Conservation (phyloP, 2,329 filamentous ascomycete genomes). For the Colletotrichum coccodes region DNA sequence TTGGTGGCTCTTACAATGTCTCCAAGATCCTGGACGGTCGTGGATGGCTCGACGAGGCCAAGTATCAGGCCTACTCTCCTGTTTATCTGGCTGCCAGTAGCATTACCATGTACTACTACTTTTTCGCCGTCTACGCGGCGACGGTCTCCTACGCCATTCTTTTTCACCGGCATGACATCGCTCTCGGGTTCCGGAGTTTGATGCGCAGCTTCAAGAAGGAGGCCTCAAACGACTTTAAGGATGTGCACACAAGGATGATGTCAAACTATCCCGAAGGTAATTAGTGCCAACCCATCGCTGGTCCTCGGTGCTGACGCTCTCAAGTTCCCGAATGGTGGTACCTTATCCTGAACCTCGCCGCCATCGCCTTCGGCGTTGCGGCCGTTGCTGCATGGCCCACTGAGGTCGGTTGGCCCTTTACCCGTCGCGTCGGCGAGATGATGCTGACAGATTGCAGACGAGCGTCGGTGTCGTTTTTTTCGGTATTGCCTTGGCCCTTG, state of each 20-base stretch:
- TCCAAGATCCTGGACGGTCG: constrained; percentile 42
- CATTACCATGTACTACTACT: constrained; percentile 47
- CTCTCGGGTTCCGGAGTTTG: constrained; percentile 46
- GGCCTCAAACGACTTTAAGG: constrained; percentile 38
- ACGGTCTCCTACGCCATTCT: constrained; percentile 51
- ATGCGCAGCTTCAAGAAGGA: constrained; percentile 41
- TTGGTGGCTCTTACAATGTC: constrained; percentile 49
- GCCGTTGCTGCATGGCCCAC: constrained; percentile 52
- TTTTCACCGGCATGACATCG: constrained; percentile 51
- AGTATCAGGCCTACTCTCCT: constrained; percentile 53
- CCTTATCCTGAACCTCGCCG: constrained; percentile 41
- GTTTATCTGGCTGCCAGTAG: constrained; percentile 51
- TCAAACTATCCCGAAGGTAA: constrained; percentile 51
- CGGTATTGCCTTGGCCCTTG: constrained; percentile 50
- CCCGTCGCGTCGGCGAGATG: too few relatives aligned
- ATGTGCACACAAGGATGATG: constrained; percentile 60
- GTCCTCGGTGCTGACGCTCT: neutral
- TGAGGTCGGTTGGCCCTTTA: neutral
- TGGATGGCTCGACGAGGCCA: constrained; percentile 47
- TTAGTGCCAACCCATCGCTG: too few relatives aligned
- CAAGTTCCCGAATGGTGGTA: constrained; percentile 60
- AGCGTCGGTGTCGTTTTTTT: constrained; percentile 53
- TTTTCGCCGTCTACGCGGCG: constrained; percentile 53
- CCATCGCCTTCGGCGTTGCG: constrained; percentile 46
- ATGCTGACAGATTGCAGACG: constrained; percentile 41